Conservation (phyloP, 2,329 filamentous ascomycete genomes). For the Botryosphaeria dothidea region DNA sequence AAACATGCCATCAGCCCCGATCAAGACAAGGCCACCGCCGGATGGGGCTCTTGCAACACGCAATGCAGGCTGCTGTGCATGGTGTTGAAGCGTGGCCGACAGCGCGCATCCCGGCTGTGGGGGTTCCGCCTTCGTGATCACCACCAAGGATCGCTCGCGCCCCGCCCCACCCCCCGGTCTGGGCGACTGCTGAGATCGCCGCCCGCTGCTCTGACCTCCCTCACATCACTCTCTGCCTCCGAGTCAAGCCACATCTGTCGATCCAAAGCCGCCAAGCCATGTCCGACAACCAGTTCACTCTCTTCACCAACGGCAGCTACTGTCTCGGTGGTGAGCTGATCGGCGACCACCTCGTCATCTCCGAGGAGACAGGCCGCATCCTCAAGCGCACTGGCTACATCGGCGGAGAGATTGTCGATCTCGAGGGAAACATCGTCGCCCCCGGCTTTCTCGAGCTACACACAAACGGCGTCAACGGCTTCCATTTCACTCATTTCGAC, state of each 20-base stretch:
- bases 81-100: background rate
- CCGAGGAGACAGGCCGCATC: constrained; percentile 46
- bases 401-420: constrained; percentile 48
- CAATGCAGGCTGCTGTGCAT: too few relatives aligned
- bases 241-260: background rate
- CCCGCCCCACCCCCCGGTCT: constrained; percentile 5
- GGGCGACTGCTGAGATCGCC: background rate
- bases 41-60: background rate
- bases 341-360: constrained; percentile 47
- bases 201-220: background rate
- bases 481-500: constrained; percentile 56
- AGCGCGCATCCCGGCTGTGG: background rate
- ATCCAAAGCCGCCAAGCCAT: constrained; percentile 23
- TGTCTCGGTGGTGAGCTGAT: constrained; percentile 46
- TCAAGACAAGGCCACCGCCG: background rate
- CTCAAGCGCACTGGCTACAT: constrained; percentile 45
- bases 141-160: background rate
- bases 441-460: constrained; percentile 59
- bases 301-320: constrained; percentile 49
- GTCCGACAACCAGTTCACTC: constrained; percentile 45
- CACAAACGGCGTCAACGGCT: constrained; percentile 55
- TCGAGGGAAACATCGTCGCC: constrained; percentile 52
- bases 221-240: background rate
- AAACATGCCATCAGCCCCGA: background rate
- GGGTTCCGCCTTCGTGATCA: constrained; percentile 3